Evolutionary conservation across 192 early-diverging fungal species (phyloP), one percentile per base, ranked within the genome.

Genomic region (Pilobolus umbonatus): DNA sequence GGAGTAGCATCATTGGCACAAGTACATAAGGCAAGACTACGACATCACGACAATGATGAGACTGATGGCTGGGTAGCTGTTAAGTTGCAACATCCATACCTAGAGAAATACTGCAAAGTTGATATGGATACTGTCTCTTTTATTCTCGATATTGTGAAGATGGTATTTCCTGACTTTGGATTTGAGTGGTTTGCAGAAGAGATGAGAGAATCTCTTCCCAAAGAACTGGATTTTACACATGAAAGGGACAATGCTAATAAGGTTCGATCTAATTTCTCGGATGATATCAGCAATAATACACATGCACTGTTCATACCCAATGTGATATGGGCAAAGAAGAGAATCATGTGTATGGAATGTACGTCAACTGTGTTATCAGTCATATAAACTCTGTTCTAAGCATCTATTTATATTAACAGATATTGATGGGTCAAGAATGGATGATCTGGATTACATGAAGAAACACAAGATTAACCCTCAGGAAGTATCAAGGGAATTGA

Each of bases 1-100:
- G 95, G 93, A 2, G 88, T 93, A 0, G 95, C 93, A 2, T 95
- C 92, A 5, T 74, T 98, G 26, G 95, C 95, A 17, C 93, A 96
- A 48, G 95, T 98, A 3, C 93, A 98, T 55, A 74, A 77, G 12
- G 94, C 91, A 0, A 79, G 67, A 14, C 67, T 95, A 32, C 64
- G 77, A 17, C 50, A 65, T 25, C 1, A 25, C 10, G 35, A 4
- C 11, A 4, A 38, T 21, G 34, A 17, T 39, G 67, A 75, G 15
- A 81, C 69, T 6, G 84, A 85, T 28, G 64, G 76, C n/a, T 79
- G 82, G 55, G 92, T 98, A 5, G 95, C 95, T 1, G 86, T 98
- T 70, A 98, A 98, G 69, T 74, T 95, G 22, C 95, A 98, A 71
- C 95, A 98, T 57, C 88, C 91, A 0, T 76, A 81, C 50, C 72